Base-by-base conservation (phyloP, 2,329 filamentous ascomycete genomes). In the Botrytis elliptica region DNA sequence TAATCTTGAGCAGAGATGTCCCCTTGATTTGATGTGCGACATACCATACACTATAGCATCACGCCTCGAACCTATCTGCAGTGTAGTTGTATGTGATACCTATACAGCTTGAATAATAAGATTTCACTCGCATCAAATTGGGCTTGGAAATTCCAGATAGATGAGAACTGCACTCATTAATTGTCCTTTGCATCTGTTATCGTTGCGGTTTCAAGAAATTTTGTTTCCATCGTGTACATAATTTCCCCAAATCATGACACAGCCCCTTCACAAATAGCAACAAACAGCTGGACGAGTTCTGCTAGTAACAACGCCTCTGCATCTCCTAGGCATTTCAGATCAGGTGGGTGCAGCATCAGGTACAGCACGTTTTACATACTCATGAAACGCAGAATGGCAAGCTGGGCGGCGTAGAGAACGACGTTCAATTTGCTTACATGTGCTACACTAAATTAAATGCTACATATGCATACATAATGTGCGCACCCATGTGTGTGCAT, bases 261-360 rank as follows among this genome's bases (percentile, higher is more conserved):
- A 69, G 71, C 71, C 71, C 40, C 71, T 40, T 73, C 55, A 52
- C 42, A 69, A 73, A 73, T 73, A 69, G 71, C 29, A 73, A 73
- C 42, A 67, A 67, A 65, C 42, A 42, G 49, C 66, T 22, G 38
- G 66, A 12, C 44, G 52, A 36, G 14, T 25, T 42, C 42, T 52
- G 25, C 62, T 40, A 62, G 65, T 62, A 14, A 22, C 25, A 60
- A 72, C 71, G 52, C 52, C 64, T 42, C 38, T 59, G 22, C 38
- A 40, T 72, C 44, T 60, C 20, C 40, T 57, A 72, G 38, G 40
- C 44, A 68, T 14, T 55, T 44, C 49, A 59, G 52, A 60, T 60
- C 63, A 72, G 52, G 64, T 69, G 57, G 33, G 9, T 68, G 67
- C 46, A 68, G 49, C 65, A 42, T 67, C 65, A 68, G 49, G 36